These are phyloP conservation scores for Chimonanthus praecox DNA, from an alignment of 164 flowering plant species.

Conservation along the genomic window DNA sequence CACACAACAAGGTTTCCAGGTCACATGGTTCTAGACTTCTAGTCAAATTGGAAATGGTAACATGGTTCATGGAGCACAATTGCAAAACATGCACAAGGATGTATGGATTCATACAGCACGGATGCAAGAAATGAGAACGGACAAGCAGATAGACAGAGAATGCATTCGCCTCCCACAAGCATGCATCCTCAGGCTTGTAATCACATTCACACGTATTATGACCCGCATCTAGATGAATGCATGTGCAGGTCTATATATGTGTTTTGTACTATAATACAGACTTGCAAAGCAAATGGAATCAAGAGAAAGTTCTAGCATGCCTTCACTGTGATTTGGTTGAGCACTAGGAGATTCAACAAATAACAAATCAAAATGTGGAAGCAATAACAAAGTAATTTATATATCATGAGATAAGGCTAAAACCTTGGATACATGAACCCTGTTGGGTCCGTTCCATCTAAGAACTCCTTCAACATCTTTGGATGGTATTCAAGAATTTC, in stretches of 20 bases:
- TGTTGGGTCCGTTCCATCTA: constrained; percentile 86
- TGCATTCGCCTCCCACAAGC: not conserved
- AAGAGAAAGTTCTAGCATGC: no score
- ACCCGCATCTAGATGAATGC: not conserved
- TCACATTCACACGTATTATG: not conserved
- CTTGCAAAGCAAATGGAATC: no score
- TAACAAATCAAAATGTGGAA: not conserved
- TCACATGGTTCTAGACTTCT: not conserved
- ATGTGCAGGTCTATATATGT: not conserved
- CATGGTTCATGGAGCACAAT: not conserved
- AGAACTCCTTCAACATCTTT: constrained; percentile 77
- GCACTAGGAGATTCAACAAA: not conserved
- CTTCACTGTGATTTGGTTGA: no score
- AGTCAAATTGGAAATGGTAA: not conserved
- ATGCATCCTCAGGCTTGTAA: not conserved
- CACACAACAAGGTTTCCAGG: not conserved
- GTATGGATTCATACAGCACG: not conserved
- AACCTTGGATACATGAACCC: constrained; percentile 99
- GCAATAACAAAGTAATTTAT: not conserved
- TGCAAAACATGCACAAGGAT: not conserved
- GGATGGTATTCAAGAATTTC: constrained; percentile 98
- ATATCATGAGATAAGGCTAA: not conserved
- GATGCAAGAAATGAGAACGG: not conserved
- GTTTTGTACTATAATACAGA: not conserved
- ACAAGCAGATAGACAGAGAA: not conserved